phyloP scores from a whole-genome alignment of 768 basidiomycete species.

The Boletus vinaceobasis region DNA sequence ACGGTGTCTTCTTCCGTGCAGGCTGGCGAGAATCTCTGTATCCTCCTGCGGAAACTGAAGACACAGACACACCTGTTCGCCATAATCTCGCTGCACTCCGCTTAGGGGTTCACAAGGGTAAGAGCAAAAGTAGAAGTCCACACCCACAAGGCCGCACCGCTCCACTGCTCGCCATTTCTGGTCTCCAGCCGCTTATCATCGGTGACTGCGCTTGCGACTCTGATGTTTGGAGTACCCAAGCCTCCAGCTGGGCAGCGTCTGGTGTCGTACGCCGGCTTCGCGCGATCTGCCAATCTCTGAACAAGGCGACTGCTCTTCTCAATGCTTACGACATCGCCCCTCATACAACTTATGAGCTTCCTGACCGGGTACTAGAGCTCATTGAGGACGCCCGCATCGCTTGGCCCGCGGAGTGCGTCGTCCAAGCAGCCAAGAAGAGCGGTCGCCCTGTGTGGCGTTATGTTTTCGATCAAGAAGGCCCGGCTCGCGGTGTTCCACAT shows the following conservation, averaged over 20 bases:
- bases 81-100: constrained; percentile 22
- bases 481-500: constrained; percentile 59
- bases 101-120: constrained; percentile 23
- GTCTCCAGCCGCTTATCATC: constrained; percentile 65
- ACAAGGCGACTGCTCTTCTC: constrained; percentile 56
- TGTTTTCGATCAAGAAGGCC: constrained; percentile 79
- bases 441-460: constrained; percentile 74
- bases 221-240: constrained; percentile 56
- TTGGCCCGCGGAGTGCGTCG: constrained; percentile 72
- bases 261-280: constrained; percentile 65
- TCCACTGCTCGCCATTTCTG: constrained; percentile 16
- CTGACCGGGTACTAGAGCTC: constrained; percentile 66
- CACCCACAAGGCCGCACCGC: constrained; percentile 20
- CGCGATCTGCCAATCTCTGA: constrained; percentile 69
- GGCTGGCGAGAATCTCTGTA: constrained; percentile 53
- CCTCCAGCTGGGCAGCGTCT: constrained; percentile 59
- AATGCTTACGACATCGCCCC: constrained; percentile 69
- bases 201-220: constrained; percentile 70
- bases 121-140: constrained; percentile 26
- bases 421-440: constrained; percentile 45
- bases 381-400: constrained; percentile 72
- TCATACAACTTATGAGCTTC: constrained; percentile 63
- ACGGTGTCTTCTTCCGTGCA: constrained; percentile 62
- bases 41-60: constrained; percentile 26
- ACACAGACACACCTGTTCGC: constrained; percentile 7